A percentile compares a stretch with the other conserved stretches of the same genome.
phyloP scores from a whole-genome alignment of 352 stramenopile species.

The Pythium aristosporum region DNA sequence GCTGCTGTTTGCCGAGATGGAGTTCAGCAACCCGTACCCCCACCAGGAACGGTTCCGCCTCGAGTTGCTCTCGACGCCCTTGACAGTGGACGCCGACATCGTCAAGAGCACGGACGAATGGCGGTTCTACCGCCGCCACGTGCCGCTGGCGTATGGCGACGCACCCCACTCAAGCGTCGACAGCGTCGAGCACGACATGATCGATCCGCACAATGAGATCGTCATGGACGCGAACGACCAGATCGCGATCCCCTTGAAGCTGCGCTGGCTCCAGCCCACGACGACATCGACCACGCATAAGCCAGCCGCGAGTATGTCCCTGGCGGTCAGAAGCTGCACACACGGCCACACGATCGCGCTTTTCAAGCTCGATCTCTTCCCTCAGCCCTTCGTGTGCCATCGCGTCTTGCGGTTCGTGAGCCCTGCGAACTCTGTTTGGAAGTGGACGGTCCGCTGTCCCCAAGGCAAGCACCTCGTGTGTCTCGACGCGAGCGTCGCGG shows the following conservation, averaged over 20 bases:
- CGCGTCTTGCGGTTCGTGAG: slow-evolving; percentile 77
- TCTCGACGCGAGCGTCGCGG: slow-evolving; percentile 63
- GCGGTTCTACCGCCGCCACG: slow-evolving; percentile 67
- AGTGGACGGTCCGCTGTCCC: slow-evolving; percentile 46
- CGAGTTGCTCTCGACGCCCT: slow-evolving; percentile 50
- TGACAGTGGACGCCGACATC: slow-evolving; percentile 65
- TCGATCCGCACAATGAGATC: slow-evolving; percentile 86
- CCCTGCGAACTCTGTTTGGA: slow-evolving; percentile 53
- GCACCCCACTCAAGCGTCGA: neutral
- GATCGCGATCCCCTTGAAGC: slow-evolving; percentile 83
- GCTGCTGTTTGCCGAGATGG: slow-evolving; percentile 89
- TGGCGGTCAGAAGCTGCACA: slow-evolving; percentile 71
- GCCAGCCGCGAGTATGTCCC: slow-evolving; percentile 19
- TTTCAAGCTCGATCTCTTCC: slow-evolving; percentile 81
- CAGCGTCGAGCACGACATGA: slow-evolving; percentile 91
- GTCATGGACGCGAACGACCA: slow-evolving; percentile 85
- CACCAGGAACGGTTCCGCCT: slow-evolving; percentile 91
- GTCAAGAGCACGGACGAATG: slow-evolving; percentile 84
- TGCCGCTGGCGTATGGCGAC: slow-evolving; percentile 55
- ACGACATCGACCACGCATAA: slow-evolving; percentile 7
- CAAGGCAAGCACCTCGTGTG: slow-evolving; percentile 64
- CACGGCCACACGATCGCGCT: slow-evolving; percentile 90
- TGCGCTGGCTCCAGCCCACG: slow-evolving; percentile 72
- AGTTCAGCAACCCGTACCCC: slow-evolving; percentile 89
- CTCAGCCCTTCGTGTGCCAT: slow-evolving; percentile 81